A percentile compares a stretch with the other conserved stretches of the same genome.
Conservation (phyloP, 768 basidiomycete genomes). For the Gelatoporia subvermispora region DNA sequence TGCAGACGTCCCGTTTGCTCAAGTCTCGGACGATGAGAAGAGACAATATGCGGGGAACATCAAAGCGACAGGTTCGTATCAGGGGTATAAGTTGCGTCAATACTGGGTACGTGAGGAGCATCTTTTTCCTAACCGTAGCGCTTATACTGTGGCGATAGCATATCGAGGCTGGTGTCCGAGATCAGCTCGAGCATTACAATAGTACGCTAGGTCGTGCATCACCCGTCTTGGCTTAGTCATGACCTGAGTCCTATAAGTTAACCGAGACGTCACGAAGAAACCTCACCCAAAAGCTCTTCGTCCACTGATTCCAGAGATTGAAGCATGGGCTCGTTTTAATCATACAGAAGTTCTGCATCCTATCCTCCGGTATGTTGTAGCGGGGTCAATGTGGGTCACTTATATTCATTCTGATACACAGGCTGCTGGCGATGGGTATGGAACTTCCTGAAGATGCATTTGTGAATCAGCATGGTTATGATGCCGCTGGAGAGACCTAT, state of each 20-base stretch:
- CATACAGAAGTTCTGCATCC: slow-evolving; percentile 49
- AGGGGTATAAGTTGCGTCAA: slow-evolving; percentile 51
- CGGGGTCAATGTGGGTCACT: not conserved
- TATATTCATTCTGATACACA: slow-evolving; percentile 4
- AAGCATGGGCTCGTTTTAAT: slow-evolving; percentile 44
- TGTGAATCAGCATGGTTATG: slow-evolving; percentile 34
- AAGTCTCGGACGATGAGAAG: slow-evolving; percentile 31
- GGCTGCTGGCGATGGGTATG: slow-evolving; percentile 39
- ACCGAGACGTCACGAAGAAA: slow-evolving; percentile 42
- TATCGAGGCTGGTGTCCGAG: slow-evolving; percentile 53
- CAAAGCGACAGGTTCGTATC: slow-evolving; percentile 42
- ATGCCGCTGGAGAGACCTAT: slow-evolving; percentile 32
- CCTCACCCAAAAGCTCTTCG: slow-evolving; percentile 45
- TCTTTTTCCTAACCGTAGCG: too few relatives aligned
- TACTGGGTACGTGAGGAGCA: slow-evolving; percentile 40
- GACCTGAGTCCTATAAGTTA: slow-evolving; percentile 31
- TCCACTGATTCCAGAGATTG: slow-evolving; percentile 49
- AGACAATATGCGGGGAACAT: slow-evolving; percentile 24
- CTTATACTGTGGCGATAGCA: slow-evolving; percentile 33
- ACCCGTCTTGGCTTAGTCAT: too few relatives aligned
- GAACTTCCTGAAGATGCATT: slow-evolving; percentile 44
- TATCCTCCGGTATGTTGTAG: slow-evolving; percentile 34
- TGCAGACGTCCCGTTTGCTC: slow-evolving; percentile 29
- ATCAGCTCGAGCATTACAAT: slow-evolving; percentile 60
- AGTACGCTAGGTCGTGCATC: slow-evolving; percentile 30